A percentile compares a stretch with the other conserved stretches of the same genome.
phyloP scores from a whole-genome alignment of 176 grass and related monocot genomes.

The Alloteropsis semialata region DNA sequence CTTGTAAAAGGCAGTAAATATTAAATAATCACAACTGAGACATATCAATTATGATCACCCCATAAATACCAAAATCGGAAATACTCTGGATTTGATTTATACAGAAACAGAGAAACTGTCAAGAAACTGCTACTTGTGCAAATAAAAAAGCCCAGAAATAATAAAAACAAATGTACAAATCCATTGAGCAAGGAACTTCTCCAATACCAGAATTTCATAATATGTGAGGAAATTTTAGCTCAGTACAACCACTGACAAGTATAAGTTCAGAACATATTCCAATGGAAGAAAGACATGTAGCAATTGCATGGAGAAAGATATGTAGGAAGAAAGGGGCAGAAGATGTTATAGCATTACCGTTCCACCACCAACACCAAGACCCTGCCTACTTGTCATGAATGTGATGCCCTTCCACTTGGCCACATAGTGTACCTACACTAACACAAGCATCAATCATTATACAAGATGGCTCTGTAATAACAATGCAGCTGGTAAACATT shows the following conservation, averaged over 20 bases:
- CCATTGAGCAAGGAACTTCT: neutral
- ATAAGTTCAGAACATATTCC: neutral
- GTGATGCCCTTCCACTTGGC: conserved; percentile 98
- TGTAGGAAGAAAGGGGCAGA: conserved; percentile 21
- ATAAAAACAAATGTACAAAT: neutral
- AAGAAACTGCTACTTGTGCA: neutral
- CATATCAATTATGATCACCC: neutral
- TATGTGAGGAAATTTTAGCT: neutral
- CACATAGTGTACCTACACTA: conserved; percentile 91
- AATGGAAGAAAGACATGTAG: neutral
- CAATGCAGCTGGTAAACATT: neutral
- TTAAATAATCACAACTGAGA: neutral
- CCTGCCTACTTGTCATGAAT: conserved; percentile 98
- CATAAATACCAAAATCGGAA: neutral
- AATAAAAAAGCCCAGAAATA: neutral
- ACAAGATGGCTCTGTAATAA: neutral
- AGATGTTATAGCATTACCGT: conserved; percentile 52
- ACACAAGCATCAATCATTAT: conserved; percentile 16
- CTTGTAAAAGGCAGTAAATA: neutral
- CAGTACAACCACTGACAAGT: neutral
- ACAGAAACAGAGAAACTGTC: neutral
- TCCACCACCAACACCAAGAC: conserved; percentile 86
- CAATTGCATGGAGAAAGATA: conserved; percentile 6
- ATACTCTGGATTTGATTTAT: neutral
- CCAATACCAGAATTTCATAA: neutral